Conservation (phyloP, 495 filamentous ascomycete species). For the Annulohypoxylon stygium region DNA sequence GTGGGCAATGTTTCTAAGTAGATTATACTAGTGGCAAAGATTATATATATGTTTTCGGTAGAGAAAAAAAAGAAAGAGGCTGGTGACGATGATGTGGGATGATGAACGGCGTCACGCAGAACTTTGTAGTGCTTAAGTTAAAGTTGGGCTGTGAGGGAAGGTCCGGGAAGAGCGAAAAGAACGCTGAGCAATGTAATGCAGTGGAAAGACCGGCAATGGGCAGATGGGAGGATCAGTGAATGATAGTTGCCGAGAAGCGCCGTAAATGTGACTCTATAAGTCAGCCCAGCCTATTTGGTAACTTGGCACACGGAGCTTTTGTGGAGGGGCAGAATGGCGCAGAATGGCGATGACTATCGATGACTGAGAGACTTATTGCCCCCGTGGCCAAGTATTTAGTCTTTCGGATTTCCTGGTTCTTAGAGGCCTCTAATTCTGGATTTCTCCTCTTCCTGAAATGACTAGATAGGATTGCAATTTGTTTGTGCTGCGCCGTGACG, state of each 20-base stretch:
- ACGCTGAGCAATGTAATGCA: background rate
- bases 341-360: constrained; percentile 26
- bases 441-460: background rate
- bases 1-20: constrained; percentile 12
- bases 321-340: constrained; percentile 34
- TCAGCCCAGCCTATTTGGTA: constrained; percentile 30
- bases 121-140: constrained; percentile 33
- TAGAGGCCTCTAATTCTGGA: constrained; percentile 15
- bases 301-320: constrained; percentile 46
- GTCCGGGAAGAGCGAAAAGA: constrained; percentile 39
- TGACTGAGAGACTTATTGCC: constrained; percentile 36
- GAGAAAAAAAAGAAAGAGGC: constrained; percentile 29
- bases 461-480: constrained; percentile 1
- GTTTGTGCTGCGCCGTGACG: constrained; percentile 24
- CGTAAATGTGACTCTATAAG: constrained; percentile 44
- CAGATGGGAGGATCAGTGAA: constrained; percentile 11
- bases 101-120: constrained; percentile 45
- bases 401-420: constrained; percentile 32
- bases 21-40: constrained; percentile 8
- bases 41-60: constrained; percentile 32
- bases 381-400: constrained; percentile 42
- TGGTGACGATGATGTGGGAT: constrained; percentile 46
- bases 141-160: constrained; percentile 33
- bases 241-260: constrained; percentile 40
- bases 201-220: constrained; percentile 18